Evolutionary conservation across 2,329 filamentous ascomycete genomes (phyloP), one percentile per base, ranked within the genome.

Genomic region (Cladosporium cucumerinum): DNA sequence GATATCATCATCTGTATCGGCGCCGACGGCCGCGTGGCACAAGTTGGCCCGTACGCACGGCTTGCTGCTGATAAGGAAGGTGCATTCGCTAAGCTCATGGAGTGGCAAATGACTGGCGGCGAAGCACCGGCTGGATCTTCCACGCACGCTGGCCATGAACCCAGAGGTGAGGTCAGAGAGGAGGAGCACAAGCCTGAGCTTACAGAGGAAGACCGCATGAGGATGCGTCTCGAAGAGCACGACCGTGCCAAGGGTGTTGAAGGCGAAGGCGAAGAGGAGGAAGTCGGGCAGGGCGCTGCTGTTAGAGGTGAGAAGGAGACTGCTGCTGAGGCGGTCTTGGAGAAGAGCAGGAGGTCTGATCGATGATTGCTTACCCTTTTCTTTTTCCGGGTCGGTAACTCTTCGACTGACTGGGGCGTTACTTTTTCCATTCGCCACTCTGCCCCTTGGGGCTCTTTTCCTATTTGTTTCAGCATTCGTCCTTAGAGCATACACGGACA

Each of bases 81-180:
- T 61, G 92, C 93, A 1, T 99, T 99, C 75, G 94, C 89, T 72
- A 95, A 90, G 79, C 82, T 99, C 61, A 99, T 99, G 95, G 94
- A 98, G 78, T 98, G 93, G 93, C 95, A 99, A 80, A 91, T 98
- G 87, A 95, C 86, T 72, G 94, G 93, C 14, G 90, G 90, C 10
- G 92, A 96, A 36, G 21, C 67, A 68, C 58, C 66, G 48, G 69
- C 28, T 64, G 28, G 28, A 5, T 23, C 54, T 23, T 36, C 54
- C 1, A 16, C 28, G 14, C 54, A 36, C 7, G 75, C 23, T 12
- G 1, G 58, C 51, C 5, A 59, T 60, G 23, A 59, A 48, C 43
- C 66, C 59, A 25, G 60, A 68, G 76, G 70, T 16, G 78, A 85
- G 66, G 55, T 65, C 2, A 75, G 79, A 49, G 66, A 79, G 30